Conservation (phyloP, 345 rosid species). For the Eucalyptus curtisii region DNA sequence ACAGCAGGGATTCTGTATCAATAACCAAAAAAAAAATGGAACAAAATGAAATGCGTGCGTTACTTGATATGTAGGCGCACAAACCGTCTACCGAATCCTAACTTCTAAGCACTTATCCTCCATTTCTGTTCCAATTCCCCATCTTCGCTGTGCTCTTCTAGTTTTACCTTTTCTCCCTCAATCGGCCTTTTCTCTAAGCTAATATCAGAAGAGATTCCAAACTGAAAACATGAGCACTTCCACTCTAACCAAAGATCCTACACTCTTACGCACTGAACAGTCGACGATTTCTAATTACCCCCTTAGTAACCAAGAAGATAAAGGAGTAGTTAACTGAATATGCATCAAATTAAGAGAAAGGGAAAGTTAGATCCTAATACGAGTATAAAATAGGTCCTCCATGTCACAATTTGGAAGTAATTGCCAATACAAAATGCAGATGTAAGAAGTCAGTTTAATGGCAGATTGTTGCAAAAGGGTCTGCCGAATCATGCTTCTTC, state of each 20-base stretch:
- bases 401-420: neutral
- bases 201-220: neutral
- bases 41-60: neutral
- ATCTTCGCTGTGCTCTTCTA: neutral
- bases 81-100: neutral
- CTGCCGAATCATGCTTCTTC: neutral
- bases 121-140: neutral
- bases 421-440: neutral
- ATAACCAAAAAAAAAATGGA: neutral
- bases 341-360: neutral
- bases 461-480: neutral
- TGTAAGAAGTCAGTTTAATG: neutral
- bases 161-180: neutral
- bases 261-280: neutral
- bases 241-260: neutral
- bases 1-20: slow-evolving; percentile 97
- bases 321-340: neutral
- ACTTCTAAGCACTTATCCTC: neutral
- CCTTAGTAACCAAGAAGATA: neutral
- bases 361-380: neutral
- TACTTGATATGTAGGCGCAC: neutral
- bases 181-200: neutral
- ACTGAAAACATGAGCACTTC: neutral
- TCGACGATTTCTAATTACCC: neutral
- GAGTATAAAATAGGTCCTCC: neutral